These are phyloP conservation scores for Blastomyces gilchristii DNA, from an alignment of 2,329 filamentous ascomycete species.

Conservation along the genomic window DNA sequence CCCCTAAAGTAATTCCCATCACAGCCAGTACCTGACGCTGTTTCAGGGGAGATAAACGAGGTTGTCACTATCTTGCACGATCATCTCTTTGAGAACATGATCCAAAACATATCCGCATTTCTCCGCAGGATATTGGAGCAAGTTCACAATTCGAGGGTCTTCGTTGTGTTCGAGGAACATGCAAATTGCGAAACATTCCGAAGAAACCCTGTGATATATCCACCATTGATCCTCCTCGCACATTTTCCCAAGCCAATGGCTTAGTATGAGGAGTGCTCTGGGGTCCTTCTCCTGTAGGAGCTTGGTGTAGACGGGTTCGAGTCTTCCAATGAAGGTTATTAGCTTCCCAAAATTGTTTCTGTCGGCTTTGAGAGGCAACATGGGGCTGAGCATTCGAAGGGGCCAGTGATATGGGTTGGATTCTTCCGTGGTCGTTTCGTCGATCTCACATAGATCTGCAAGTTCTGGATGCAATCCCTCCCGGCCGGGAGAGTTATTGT, in stretches of 20 bases:
- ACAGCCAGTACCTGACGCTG: neutral
- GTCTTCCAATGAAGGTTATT: conserved; percentile 27
- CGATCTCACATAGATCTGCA: conserved; percentile 28
- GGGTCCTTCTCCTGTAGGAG: conserved; percentile 24
- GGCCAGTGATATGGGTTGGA: conserved; percentile 30
- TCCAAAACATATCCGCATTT: conserved; percentile 25
- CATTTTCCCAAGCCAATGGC: conserved; percentile 28
- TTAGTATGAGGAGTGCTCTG: conserved; percentile 25
- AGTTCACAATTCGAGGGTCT: conserved; percentile 21
- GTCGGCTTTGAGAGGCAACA: conserved; percentile 23
- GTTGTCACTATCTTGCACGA: conserved; percentile 4
- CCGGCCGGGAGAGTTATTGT: conserved; percentile 22
- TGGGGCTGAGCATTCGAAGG: conserved; percentile 25
- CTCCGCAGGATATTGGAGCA: conserved; percentile 27
- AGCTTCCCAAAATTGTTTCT: conserved; percentile 21
- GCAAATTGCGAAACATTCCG: conserved; percentile 30
- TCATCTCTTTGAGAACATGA: conserved; percentile 17
- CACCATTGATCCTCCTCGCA: conserved; percentile 23
- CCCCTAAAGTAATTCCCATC: neutral
- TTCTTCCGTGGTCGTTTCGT: conserved; percentile 20
- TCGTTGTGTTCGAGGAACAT: conserved; percentile 26
- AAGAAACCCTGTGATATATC: conserved; percentile 22
- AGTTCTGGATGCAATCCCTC: conserved; percentile 24
- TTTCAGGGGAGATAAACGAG: conserved; percentile 4
- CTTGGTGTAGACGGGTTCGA: conserved; percentile 23